Conservation (phyloP, 148 eudicot species). For the Camellia granthamiana region DNA sequence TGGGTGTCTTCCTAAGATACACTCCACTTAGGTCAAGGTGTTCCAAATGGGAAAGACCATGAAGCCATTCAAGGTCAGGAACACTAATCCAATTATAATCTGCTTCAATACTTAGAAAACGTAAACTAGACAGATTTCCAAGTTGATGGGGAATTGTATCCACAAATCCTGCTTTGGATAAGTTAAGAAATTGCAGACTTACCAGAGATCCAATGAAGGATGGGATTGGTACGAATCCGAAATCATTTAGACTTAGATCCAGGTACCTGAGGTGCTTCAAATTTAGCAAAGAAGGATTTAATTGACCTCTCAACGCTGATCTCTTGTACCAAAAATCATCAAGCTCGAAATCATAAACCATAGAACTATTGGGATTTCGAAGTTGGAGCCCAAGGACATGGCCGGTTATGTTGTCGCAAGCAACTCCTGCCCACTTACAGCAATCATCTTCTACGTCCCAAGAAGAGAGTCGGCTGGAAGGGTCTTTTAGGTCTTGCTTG, state of each 20-base stretch:
- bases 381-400: neutral
- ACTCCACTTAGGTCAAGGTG: neutral
- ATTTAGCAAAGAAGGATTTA: neutral
- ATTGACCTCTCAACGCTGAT: neutral
- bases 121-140: neutral
- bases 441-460: too few relatives aligned
- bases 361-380: neutral
- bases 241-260: constrained; percentile 2
- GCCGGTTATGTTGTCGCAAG: too few relatives aligned
- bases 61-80: neutral
- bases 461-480: too few relatives aligned
- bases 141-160: neutral
- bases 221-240: neutral
- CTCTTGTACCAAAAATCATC: neutral
- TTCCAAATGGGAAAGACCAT: neutral
- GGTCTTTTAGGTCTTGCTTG: too few relatives aligned
- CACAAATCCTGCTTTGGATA: neutral
- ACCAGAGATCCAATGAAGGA: neutral
- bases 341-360: neutral
- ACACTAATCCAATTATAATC: neutral
- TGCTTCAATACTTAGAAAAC: neutral
- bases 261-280: constrained; percentile 6
- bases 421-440: too few relatives aligned
- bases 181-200: neutral
- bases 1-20: neutral